Conservation (phyloP, 2,329 filamentous ascomycete genomes). For the Aspergillus eucalypticola region DNA sequence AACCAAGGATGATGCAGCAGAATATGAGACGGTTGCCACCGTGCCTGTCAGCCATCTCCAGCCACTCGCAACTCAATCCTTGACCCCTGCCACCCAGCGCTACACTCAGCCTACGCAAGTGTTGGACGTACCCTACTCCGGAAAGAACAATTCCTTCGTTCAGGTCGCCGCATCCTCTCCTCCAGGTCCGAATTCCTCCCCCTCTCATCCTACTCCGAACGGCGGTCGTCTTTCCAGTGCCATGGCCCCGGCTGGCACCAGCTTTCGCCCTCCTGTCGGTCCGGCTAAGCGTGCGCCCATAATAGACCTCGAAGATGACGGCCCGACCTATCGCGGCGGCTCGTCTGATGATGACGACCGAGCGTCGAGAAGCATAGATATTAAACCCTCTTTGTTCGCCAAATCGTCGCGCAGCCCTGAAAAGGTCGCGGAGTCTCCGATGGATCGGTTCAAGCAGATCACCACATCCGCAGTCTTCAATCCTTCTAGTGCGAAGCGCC, state of each 20-base stretch:
- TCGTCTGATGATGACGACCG: conserved; percentile 61
- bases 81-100: conserved; percentile 52
- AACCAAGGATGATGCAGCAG: conserved; percentile 35
- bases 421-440: conserved; percentile 46
- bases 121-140: conserved; percentile 46
- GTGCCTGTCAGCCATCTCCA: conserved; percentile 40
- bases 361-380: conserved; percentile 53
- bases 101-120: conserved; percentile 65
- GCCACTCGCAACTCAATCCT: conserved; percentile 32
- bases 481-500: conserved; percentile 41
- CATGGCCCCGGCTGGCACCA: conserved; percentile 75
- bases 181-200: conserved; percentile 52
- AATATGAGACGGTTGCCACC: conserved; percentile 53
- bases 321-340: conserved; percentile 61
- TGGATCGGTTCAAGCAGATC: conserved; percentile 47
- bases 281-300: conserved; percentile 43
- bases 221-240: conserved; percentile 56
- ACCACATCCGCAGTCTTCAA: conserved; percentile 46
- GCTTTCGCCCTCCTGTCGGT: conserved; percentile 58
- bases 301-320: conserved; percentile 56
- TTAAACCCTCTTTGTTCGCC: conserved; percentile 61
- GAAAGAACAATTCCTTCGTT: conserved; percentile 50
- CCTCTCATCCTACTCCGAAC: conserved; percentile 37
- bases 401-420: conserved; percentile 44
- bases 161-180: conserved; percentile 93